These are phyloP conservation scores for Dactylis glomerata DNA, from an alignment of 176 grass and related monocot species.

Conservation along the genomic window DNA sequence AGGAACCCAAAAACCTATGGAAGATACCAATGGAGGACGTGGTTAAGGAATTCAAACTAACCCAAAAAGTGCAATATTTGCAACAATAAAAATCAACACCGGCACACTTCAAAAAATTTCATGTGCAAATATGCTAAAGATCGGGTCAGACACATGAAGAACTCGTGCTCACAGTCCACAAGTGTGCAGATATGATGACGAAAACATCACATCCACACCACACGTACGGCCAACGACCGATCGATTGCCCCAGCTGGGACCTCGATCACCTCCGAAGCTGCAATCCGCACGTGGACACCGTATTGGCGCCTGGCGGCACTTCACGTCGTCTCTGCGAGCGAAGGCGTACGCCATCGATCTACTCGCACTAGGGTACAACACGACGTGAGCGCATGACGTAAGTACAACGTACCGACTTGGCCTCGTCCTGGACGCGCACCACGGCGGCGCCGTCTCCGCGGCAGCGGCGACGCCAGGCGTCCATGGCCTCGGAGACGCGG, in stretches of 20 bases:
- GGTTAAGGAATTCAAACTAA: no score
- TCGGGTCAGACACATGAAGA: background rate
- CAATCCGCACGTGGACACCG: background rate
- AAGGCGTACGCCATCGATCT: background rate
- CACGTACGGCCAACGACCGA: background rate
- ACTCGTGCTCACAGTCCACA: background rate
- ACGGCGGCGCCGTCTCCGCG: background rate
- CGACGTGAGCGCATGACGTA: slow-evolving; percentile 2
- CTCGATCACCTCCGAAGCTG: background rate
- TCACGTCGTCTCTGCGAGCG: background rate
- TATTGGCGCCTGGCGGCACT: background rate
- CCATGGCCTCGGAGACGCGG: slow-evolving; percentile 36
- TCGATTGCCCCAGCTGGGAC: background rate
- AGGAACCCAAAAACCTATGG: no score
- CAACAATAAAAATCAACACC: background rate
- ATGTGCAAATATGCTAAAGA: background rate
- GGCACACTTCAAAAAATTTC: background rate
- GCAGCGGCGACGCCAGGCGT: background rate
- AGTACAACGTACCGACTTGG: slow-evolving; percentile 64
- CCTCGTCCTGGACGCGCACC: slow-evolving; percentile 73
- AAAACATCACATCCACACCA: background rate
- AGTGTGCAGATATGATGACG: background rate
- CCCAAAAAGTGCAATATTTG: no score
- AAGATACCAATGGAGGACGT: no score
- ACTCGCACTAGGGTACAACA: background rate